Percentiles rank a stretch among this genome's conserved stretches.
Conservation (phyloP, 345 rosid species). For the Erodium maritimum region DNA sequence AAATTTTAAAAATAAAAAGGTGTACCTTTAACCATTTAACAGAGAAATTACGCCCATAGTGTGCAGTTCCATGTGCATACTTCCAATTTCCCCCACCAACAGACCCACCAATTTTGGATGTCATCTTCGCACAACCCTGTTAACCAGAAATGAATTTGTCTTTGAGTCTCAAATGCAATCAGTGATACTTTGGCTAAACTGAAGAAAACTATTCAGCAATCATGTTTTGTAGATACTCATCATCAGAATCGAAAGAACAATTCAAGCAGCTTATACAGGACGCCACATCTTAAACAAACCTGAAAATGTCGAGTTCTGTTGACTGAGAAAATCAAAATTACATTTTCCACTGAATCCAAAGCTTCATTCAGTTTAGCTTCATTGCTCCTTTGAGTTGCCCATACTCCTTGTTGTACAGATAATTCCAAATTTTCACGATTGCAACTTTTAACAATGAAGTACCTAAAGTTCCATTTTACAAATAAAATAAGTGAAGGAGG, state of each 20-base stretch:
- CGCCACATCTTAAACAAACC: slow-evolving; percentile 34
- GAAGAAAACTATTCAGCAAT: neutral
- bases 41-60: slow-evolving; percentile 92
- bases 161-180: slow-evolving; percentile 8
- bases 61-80: slow-evolving; percentile 97
- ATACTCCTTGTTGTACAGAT: slow-evolving; percentile 97
- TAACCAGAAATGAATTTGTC: slow-evolving; percentile 8
- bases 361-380: slow-evolving; percentile 97
- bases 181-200: neutral
- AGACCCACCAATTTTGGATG: slow-evolving; percentile 84
- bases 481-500: slow-evolving; percentile 12
- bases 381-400: slow-evolving; percentile 99
- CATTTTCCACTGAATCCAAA: slow-evolving; percentile 82
- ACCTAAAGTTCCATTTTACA: slow-evolving; percentile 40
- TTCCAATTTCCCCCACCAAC: slow-evolving; percentile 94
- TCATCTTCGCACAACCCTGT: slow-evolving; percentile 99
- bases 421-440: slow-evolving; percentile 92
- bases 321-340: slow-evolving; percentile 88
- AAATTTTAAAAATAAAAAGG: neutral
- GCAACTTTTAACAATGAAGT: slow-evolving; percentile 94
- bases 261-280: slow-evolving; percentile 10
- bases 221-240: neutral
- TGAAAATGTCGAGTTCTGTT: slow-evolving; percentile 93
- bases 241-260: neutral
- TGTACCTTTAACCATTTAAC: slow-evolving; percentile 97